These are phyloP conservation scores for Chaetothyriales sp. DNA, from an alignment of 2,329 filamentous ascomycete genomes.

Conservation along the genomic window DNA sequence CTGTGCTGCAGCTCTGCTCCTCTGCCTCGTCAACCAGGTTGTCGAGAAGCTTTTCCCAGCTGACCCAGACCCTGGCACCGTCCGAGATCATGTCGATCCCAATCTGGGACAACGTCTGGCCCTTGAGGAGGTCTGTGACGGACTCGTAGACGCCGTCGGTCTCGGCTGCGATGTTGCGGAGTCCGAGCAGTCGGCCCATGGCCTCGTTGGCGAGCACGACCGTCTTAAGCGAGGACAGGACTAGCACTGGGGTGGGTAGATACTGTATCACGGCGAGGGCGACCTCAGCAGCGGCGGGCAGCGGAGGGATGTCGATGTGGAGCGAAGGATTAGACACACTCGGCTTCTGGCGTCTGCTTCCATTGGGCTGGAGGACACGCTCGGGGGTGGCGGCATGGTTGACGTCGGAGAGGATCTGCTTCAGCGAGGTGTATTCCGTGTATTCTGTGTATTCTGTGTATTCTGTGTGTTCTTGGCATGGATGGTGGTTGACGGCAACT, in stretches of 20 bases:
- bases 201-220: slow-evolving; percentile 61
- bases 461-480: neutral
- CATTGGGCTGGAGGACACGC: neutral
- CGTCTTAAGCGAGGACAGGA: slow-evolving; percentile 53
- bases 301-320: slow-evolving; percentile 10
- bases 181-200: slow-evolving; percentile 53
- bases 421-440: slow-evolving; percentile 1
- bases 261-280: slow-evolving; percentile 58
- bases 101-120: slow-evolving; percentile 52
- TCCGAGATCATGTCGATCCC: slow-evolving; percentile 61
- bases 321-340: neutral
- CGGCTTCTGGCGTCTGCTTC: neutral
- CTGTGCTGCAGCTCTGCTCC: neutral
- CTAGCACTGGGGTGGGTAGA: slow-evolving; percentile 55
- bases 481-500: neutral
- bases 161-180: slow-evolving; percentile 32
- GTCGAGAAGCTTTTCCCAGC: slow-evolving; percentile 42
- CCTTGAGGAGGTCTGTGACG: slow-evolving; percentile 46
- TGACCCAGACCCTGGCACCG: slow-evolving; percentile 37
- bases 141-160: slow-evolving; percentile 19
- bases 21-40: slow-evolving; percentile 24
- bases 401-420: neutral
- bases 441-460: too few relatives aligned
- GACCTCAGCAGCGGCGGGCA: slow-evolving; percentile 16
- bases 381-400: neutral